phyloP scores from a whole-genome alignment of 2,329 filamentous ascomycete genomes.

The Pseudocercospora cruenta region DNA sequence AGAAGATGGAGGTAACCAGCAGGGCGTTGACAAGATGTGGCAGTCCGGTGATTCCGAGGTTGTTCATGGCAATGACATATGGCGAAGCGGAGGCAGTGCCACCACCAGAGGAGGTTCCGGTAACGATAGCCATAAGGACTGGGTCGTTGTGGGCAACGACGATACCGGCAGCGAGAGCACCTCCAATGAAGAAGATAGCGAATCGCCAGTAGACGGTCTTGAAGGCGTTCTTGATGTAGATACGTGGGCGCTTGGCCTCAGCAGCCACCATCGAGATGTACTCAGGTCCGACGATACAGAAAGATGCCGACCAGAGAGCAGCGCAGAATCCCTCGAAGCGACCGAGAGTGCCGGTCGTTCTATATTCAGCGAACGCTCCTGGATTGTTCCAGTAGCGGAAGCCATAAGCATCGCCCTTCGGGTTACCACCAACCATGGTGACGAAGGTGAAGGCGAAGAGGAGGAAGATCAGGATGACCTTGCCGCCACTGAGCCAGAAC shows the following conservation, averaged over 20 bases:
- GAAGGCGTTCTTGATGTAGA: constrained; percentile 53
- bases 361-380: constrained; percentile 38
- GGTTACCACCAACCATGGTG: constrained; percentile 41
- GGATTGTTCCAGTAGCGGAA: constrained; percentile 48
- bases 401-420: constrained; percentile 43
- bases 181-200: constrained; percentile 53
- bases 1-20: constrained; percentile 57
- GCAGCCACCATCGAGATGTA: constrained; percentile 55
- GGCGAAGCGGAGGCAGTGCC: constrained; percentile 38
- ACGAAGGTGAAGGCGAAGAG: constrained; percentile 39
- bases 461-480: constrained; percentile 37
- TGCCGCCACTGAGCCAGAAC: constrained; percentile 58
- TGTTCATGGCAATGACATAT: constrained; percentile 49
- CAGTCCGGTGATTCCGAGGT: constrained; percentile 47
- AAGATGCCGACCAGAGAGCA: constrained; percentile 44
- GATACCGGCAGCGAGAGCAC: constrained; percentile 51
- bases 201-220: constrained; percentile 55
- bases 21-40: constrained; percentile 43
- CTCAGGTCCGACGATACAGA: constrained; percentile 47
- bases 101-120: constrained; percentile 24
- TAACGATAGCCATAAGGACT: constrained; percentile 33
- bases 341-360: constrained; percentile 36
- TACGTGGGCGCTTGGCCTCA: constrained; percentile 52
- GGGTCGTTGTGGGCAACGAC: constrained; percentile 44
- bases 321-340: constrained; percentile 42